Percentiles rank a stretch among this genome's conserved stretches.
These are phyloP conservation scores for Dactylis glomerata DNA, from an alignment of 176 grass and related monocot species.

Conservation along the genomic window DNA sequence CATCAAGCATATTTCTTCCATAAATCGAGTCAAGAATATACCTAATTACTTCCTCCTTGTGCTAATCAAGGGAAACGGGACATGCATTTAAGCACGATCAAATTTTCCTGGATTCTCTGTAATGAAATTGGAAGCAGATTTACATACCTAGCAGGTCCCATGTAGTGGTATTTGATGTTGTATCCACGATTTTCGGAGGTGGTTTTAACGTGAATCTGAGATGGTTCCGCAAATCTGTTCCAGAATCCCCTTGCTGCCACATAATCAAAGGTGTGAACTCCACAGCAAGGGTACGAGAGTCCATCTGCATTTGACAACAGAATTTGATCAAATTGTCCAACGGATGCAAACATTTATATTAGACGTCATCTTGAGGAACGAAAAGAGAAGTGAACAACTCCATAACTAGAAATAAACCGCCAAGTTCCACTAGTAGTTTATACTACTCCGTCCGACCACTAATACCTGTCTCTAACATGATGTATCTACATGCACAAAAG, in stretches of 20 bases:
- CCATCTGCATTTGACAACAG: conserved; percentile 66
- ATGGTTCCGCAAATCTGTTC: conserved; percentile 65
- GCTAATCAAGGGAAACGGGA: neutral
- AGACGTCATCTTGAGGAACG: neutral
- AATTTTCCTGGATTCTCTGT: neutral
- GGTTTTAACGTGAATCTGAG: conserved; percentile 68
- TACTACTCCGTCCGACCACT: too few relatives aligned
- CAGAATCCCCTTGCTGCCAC: conserved; percentile 80
- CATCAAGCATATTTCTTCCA: neutral
- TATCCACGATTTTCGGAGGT: conserved; percentile 60
- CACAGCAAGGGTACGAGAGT: conserved; percentile 81
- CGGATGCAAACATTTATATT: neutral
- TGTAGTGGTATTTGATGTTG: conserved; percentile 38
- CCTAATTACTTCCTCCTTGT: neutral
- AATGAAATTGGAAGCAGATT: neutral
- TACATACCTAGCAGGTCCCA: conserved; percentile 65
- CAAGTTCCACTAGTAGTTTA: neutral
- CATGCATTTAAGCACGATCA: neutral
- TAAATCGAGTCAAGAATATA: neutral
- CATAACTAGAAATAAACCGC: conserved; percentile 19
- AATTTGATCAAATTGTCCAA: neutral
- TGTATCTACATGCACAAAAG: too few relatives aligned
- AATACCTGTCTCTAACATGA: too few relatives aligned
- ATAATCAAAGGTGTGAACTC: conserved; percentile 92
- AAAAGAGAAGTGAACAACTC: neutral